Evolutionary conservation across 2,329 filamentous ascomycete species (phyloP).

Genomic region (Colletotrichum sp.): DNA sequence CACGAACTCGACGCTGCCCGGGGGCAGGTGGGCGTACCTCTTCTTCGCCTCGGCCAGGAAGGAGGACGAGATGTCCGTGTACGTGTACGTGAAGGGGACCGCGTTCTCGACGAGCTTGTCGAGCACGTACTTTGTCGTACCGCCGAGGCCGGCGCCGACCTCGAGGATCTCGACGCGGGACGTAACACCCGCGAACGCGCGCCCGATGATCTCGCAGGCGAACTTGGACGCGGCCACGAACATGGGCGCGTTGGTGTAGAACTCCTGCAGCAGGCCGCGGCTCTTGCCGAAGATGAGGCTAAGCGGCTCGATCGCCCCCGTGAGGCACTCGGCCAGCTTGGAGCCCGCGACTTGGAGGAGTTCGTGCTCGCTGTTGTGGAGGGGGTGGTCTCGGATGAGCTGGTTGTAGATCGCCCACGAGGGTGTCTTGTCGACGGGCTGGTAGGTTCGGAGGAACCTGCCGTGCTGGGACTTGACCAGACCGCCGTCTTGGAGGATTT

Average conservation of each 20-base stretch:
- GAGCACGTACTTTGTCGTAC: neutral
- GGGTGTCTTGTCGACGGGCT: neutral
- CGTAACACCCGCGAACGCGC: neutral
- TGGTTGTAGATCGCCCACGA: neutral
- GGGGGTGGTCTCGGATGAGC: neutral
- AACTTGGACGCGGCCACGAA: neutral
- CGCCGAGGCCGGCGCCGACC: neutral
- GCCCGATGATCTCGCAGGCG: neutral
- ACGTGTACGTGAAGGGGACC: too few species aligned
- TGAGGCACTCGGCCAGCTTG: neutral
- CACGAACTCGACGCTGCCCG: too few species aligned
- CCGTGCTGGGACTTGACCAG: neutral
- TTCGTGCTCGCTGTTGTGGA: neutral
- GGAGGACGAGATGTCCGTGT: too few species aligned
- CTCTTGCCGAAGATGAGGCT: neutral
- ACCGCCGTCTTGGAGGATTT: neutral
- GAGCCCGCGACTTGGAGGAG: neutral
- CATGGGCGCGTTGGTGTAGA: neutral
- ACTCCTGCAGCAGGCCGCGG: neutral
- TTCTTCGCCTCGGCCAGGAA: too few species aligned
- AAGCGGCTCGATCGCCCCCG: neutral
- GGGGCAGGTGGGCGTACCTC: too few species aligned
- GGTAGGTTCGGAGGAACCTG: neutral
- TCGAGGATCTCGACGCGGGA: slow-evolving; percentile 56
- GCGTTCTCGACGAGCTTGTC: neutral